A percentile compares a stretch with the other conserved stretches of the same genome.
These are phyloP conservation scores for Chaetomidium leptoderma DNA, from an alignment of 495 filamentous ascomycete species.

Conservation along the genomic window DNA sequence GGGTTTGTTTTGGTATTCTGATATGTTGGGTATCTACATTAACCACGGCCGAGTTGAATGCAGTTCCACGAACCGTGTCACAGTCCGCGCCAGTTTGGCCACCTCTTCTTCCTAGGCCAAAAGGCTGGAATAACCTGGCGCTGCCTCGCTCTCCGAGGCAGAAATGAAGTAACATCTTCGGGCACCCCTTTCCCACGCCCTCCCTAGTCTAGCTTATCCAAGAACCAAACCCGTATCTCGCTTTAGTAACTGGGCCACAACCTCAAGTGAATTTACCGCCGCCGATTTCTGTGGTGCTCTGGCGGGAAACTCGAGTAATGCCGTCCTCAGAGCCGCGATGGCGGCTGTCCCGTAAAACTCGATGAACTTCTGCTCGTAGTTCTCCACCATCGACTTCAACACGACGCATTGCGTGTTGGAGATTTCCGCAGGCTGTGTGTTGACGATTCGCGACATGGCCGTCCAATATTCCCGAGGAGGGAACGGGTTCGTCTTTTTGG, in stretches of 20 bases:
- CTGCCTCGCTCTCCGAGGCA: background rate
- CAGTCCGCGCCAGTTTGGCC: background rate
- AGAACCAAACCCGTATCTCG: slow-evolving; percentile 54
- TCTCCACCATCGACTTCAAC: slow-evolving; percentile 70
- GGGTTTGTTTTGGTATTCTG: slow-evolving; percentile 2
- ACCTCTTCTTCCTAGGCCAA: background rate
- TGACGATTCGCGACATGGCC: slow-evolving; percentile 65
- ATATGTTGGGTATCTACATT: slow-evolving; percentile 17
- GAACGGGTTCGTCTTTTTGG: slow-evolving; percentile 65
- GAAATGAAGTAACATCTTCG: background rate
- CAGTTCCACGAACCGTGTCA: background rate
- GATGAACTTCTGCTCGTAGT: slow-evolving; percentile 66
- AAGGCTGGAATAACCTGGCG: background rate
- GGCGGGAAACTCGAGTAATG: slow-evolving; percentile 65
- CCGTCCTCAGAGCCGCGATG: slow-evolving; percentile 56
- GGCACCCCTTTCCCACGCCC: background rate
- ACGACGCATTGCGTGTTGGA: slow-evolving; percentile 75
- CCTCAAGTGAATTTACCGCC: slow-evolving; percentile 54
- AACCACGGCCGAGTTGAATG: background rate
- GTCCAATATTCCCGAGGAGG: slow-evolving; percentile 79
- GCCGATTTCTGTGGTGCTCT: slow-evolving; percentile 46
- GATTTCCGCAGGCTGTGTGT: slow-evolving; percentile 60
- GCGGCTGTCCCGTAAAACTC: slow-evolving; percentile 71
- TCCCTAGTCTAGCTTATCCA: slow-evolving; percentile 17
- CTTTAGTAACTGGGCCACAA: slow-evolving; percentile 56